These are phyloP conservation scores for Monilinia vaccinii-corymbosi DNA, from an alignment of 2,329 filamentous ascomycete species.

Conservation along the genomic window DNA sequence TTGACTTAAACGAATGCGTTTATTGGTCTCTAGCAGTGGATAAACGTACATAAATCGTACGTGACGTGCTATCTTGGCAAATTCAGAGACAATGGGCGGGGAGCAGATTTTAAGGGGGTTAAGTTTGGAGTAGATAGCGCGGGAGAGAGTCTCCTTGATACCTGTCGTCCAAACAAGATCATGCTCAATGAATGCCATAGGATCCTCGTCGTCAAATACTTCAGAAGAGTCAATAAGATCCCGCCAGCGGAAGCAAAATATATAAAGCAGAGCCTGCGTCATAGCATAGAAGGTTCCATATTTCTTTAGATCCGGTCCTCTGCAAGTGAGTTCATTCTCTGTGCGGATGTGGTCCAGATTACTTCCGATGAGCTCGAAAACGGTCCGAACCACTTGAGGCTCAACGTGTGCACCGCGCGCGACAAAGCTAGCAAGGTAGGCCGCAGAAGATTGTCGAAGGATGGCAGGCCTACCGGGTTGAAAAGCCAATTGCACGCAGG, in stretches of 20 bases:
- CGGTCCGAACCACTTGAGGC: constrained; percentile 65
- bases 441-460: constrained; percentile 73
- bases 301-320: constrained; percentile 67
- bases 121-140: constrained; percentile 76
- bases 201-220: constrained; percentile 51
- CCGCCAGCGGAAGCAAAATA: constrained; percentile 93
- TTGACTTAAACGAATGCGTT: constrained; percentile 71
- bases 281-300: constrained; percentile 64
- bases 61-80: constrained; percentile 78
- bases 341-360: constrained; percentile 69
- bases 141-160: constrained; percentile 63
- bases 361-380: constrained; percentile 69
- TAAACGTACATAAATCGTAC: constrained; percentile 86
- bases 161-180: constrained; percentile 71
- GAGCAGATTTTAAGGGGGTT: constrained; percentile 96
- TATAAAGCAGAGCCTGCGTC: constrained; percentile 62
- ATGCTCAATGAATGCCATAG: constrained; percentile 51
- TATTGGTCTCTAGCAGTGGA: constrained; percentile 82
- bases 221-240: constrained; percentile 63
- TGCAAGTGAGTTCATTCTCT: constrained; percentile 63
- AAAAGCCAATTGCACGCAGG: constrained; percentile 63
- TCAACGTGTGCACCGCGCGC: constrained; percentile 79
- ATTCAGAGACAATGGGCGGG: constrained; percentile 81
- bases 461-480: constrained; percentile 56
- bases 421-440: constrained; percentile 91